phyloP scores from a whole-genome alignment of 192 early-diverging fungal genomes.

The Irineochytrium annulatum region DNA sequence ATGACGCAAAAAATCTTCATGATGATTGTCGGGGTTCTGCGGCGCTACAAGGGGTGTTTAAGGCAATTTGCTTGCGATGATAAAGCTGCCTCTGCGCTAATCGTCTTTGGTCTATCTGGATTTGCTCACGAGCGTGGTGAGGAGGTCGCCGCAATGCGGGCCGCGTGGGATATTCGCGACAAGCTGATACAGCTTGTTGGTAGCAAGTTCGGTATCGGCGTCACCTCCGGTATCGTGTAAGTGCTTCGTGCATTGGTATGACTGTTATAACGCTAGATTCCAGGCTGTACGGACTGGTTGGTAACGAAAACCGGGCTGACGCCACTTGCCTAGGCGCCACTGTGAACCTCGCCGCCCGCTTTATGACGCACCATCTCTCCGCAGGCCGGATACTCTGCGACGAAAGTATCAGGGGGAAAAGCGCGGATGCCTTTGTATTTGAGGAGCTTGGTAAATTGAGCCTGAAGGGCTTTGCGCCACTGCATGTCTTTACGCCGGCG shows the following conservation, averaged over 20 bases:
- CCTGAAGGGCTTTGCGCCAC: too few species aligned
- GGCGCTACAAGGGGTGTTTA: too few species aligned
- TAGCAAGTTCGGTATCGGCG: constrained; percentile 14
- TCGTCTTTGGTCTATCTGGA: constrained; percentile 34
- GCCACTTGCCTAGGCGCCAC: constrained; percentile 23
- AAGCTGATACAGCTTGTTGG: constrained; percentile 13
- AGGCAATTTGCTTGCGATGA: constrained; percentile 38
- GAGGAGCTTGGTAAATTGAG: too few species aligned
- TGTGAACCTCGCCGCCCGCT: constrained; percentile 24
- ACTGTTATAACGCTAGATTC: too few species aligned
- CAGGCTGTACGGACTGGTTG: constrained; percentile 17
- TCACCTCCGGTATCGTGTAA: constrained; percentile 2
- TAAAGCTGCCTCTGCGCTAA: constrained; percentile 27
- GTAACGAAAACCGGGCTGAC: constrained; percentile 5
- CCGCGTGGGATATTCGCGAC: constrained; percentile 15
- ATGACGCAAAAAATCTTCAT: too few species aligned
- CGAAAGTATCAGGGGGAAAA: too few species aligned
- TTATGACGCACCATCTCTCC: constrained; percentile 25
- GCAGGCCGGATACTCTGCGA: too few species aligned
- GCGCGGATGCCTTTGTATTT: too few species aligned
- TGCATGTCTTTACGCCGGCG: too few species aligned
- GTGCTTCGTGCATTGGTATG: too few species aligned
- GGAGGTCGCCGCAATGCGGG: constrained; percentile 17
- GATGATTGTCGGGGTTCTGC: too few species aligned
- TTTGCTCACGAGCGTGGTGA: constrained; percentile 33